These are phyloP conservation scores for Tuber magnatum DNA, from an alignment of 495 filamentous ascomycete genomes.

Conservation along the genomic window DNA sequence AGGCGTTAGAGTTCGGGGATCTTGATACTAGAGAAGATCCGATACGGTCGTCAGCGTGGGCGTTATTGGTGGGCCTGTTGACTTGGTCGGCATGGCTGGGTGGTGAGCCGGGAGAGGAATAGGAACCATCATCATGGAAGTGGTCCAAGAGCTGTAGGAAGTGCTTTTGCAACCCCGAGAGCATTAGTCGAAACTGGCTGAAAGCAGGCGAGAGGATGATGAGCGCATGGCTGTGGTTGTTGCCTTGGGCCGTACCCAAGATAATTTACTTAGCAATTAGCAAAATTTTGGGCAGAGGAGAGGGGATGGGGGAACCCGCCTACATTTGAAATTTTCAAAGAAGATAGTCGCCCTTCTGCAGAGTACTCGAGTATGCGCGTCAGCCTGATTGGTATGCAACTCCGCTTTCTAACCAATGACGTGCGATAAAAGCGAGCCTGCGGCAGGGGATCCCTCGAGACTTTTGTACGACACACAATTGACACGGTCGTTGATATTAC, in stretches of 20 bases:
- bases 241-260: no score
- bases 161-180: background rate
- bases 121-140: background rate
- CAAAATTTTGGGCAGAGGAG: background rate
- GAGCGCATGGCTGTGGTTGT: no score
- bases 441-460: background rate
- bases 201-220: no score
- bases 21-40: no score
- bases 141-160: background rate
- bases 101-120: background rate
- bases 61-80: no score
- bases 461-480: no score
- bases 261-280: background rate
- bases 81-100: no score
- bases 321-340: background rate
- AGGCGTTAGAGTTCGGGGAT: no score
- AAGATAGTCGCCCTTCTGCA: background rate
- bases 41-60: no score
- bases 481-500: no score
- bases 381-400: background rate
- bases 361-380: rapidly evolving
- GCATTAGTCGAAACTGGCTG: background rate
- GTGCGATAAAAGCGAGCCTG: background rate
- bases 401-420: background rate
- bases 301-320: background rate